Percentiles rank a stretch among this genome's conserved stretches.
phyloP scores from a whole-genome alignment of 306 rosid species.

The Acacia confusa region DNA sequence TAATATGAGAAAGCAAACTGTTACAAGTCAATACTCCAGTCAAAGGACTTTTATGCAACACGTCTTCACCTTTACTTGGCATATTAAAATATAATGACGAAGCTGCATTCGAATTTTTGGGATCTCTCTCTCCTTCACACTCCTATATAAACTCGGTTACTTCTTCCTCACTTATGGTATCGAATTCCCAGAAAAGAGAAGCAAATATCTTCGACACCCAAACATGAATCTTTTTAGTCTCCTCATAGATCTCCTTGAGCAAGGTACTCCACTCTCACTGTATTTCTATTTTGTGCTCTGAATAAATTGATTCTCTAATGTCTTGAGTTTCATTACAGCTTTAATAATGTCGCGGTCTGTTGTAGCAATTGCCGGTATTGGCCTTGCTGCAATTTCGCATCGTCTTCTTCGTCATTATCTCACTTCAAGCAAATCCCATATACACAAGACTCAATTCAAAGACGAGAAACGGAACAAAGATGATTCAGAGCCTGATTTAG shows the following conservation, averaged over 20 bases:
- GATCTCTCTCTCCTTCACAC: neutral
- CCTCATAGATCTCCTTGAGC: neutral
- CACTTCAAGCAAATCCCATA: too few species aligned
- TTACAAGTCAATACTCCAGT: too few species aligned
- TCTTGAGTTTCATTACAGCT: neutral
- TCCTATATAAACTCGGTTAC: neutral
- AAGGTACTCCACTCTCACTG: neutral
- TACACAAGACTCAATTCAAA: neutral
- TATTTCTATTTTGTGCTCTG: neutral
- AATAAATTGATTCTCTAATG: neutral
- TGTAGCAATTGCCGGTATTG: neutral
- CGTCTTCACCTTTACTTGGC: neutral
- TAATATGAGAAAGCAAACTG: too few species aligned
- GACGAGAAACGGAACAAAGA: neutral
- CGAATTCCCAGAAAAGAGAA: neutral
- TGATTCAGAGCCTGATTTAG: too few species aligned
- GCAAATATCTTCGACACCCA: neutral
- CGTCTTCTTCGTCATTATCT: too few species aligned
- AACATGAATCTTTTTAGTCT: neutral
- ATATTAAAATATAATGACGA: neutral
- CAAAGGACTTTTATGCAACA: neutral
- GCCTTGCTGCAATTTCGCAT: neutral
- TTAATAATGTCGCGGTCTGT: neutral
- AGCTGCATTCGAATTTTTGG: neutral
- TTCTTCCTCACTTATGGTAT: neutral